phyloP scores from a whole-genome alignment of 495 filamentous ascomycete species.

The Aspergillus conjunctus region DNA sequence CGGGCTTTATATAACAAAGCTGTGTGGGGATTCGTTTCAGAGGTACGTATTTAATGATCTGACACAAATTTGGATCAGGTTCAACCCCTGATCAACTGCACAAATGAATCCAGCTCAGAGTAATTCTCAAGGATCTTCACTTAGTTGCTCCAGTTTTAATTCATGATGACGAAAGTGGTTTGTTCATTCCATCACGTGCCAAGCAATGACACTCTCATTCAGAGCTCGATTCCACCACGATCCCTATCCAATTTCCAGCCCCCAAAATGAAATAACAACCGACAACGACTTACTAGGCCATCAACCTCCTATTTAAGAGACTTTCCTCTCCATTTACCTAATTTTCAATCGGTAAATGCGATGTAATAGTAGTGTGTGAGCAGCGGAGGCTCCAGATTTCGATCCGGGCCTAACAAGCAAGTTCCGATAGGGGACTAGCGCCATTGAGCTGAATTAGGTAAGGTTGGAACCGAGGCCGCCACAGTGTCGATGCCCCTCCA shows the following conservation, averaged over 20 bases:
- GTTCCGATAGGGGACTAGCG: slow-evolving; percentile 14
- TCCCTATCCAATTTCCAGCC: not conserved
- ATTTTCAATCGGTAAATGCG: too few species aligned
- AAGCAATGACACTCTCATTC: not conserved
- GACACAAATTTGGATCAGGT: not conserved
- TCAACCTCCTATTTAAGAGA: too few species aligned
- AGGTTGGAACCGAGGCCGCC: slow-evolving; percentile 6
- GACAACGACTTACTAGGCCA: too few species aligned
- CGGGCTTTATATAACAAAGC: not conserved
- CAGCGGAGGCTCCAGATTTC: not conserved
- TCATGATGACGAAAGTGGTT: slow-evolving; percentile 16
- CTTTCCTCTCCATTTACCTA: too few species aligned
- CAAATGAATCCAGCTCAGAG: not conserved
- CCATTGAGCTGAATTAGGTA: slow-evolving; percentile 4
- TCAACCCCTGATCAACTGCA: slow-evolving; percentile 4
- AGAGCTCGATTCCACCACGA: not conserved
- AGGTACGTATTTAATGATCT: not conserved
- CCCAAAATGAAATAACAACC: too few species aligned
- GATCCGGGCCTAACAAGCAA: slow-evolving; percentile 1
- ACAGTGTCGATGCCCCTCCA: slow-evolving; percentile 19
- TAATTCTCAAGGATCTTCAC: not conserved
- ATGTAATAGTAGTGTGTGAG: too few species aligned
- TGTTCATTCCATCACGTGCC: not conserved
- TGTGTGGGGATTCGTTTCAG: not conserved
- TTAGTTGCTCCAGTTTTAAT: not conserved